Evolutionary conservation across 371 early-diverging fungal species (phyloP).

Genomic region (Apophysomyces trapeziformis): DNA sequence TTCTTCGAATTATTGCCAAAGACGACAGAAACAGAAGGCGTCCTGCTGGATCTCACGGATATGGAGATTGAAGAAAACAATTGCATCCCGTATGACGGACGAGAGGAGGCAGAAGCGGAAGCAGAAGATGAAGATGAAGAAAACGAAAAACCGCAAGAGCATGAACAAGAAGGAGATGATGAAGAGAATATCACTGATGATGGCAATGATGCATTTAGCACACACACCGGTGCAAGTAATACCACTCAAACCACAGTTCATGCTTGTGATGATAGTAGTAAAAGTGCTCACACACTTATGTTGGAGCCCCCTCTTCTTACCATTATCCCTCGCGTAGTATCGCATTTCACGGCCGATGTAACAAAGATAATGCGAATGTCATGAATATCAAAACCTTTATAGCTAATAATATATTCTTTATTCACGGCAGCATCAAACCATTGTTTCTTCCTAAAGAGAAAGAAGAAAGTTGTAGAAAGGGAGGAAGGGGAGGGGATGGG

Average conservation of each 20-base stretch:
- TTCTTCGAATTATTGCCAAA: not conserved
- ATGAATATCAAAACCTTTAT: not conserved
- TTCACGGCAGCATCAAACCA: not conserved
- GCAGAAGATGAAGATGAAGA: constrained; percentile 16
- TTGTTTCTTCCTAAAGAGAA: too few species aligned
- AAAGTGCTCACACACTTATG: not conserved
- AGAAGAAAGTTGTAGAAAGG: not conserved
- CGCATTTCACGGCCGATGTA: constrained; percentile 15
- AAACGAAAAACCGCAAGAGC: not conserved
- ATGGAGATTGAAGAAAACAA: constrained; percentile 27
- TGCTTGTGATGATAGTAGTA: constrained; percentile 12
- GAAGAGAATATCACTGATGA: not conserved
- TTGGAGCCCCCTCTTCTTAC: constrained; percentile 13
- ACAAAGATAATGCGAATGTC: constrained; percentile 16
- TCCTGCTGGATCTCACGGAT: not conserved
- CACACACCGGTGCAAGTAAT: not conserved
- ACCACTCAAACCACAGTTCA: not conserved
- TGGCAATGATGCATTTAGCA: not conserved
- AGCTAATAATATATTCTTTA: not conserved
- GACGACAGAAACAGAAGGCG: not conserved
- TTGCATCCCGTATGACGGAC: constrained; percentile 11
- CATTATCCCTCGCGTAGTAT: constrained; percentile 16
- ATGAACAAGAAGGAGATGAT: not conserved
- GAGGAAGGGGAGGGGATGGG: not conserved
- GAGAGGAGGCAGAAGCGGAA: not conserved